phyloP scores from a whole-genome alignment of 768 basidiomycete species.

The Kondoa subrosea region DNA sequence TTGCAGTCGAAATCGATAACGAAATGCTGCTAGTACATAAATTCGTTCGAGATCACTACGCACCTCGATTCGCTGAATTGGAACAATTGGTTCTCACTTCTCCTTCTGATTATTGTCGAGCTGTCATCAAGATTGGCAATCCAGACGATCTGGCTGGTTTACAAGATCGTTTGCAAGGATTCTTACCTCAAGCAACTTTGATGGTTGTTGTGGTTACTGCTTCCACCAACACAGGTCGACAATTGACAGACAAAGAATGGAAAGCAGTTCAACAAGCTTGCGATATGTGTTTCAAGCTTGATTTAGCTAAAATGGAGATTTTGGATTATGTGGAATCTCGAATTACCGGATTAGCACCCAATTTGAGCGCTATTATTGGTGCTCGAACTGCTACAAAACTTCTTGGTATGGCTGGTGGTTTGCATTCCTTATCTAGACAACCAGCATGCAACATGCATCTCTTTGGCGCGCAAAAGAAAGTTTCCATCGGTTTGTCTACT shows the following conservation, averaged over 20 bases:
- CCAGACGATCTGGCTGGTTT: constrained; percentile 34
- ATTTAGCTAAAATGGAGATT: constrained; percentile 87
- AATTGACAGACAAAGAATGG: constrained; percentile 56
- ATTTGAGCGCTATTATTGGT: constrained; percentile 94
- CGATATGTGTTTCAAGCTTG: constrained; percentile 69
- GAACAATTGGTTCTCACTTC: constrained; percentile 77
- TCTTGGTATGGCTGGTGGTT: constrained; percentile 88
- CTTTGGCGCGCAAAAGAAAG: constrained; percentile 81
- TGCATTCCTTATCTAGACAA: constrained; percentile 78
- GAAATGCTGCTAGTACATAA: constrained; percentile 95
- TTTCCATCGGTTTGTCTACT: constrained; percentile 79
- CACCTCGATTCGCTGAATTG: constrained; percentile 84
- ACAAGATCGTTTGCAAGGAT: constrained; percentile 55
- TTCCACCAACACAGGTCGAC: constrained; percentile 67
- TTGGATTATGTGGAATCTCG: constrained; percentile 98
- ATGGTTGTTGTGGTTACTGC: constrained; percentile 95
- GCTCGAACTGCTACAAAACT: constrained; percentile 97
- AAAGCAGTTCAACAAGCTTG: constrained; percentile 64
- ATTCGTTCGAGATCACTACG: constrained; percentile 97
- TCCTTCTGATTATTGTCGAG: constrained; percentile 75
- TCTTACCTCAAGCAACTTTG: constrained; percentile 73
- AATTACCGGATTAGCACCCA: constrained; percentile 96
- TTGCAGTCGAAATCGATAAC: constrained; percentile 95
- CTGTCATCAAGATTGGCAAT: constrained; percentile 76
- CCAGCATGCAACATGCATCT: constrained; percentile 89